These are phyloP conservation scores for Vitellaria paradoxa DNA, from an alignment of 179 eudicot genomes.

Conservation along the genomic window DNA sequence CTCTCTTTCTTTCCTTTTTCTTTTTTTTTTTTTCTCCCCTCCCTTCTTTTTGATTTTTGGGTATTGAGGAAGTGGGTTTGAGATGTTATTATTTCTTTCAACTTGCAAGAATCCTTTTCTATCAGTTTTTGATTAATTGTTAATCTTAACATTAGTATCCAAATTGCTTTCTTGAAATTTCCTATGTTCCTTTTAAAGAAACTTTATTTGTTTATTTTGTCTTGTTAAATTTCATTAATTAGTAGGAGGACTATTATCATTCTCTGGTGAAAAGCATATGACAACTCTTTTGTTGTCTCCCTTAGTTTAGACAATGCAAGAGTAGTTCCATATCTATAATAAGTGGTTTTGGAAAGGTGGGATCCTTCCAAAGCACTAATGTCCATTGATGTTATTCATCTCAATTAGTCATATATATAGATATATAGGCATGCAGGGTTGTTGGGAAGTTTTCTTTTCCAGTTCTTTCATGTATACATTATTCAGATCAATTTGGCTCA, in stretches of 20 bases:
- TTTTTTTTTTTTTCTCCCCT: too few species aligned
- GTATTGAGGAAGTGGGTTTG: conserved; percentile 9
- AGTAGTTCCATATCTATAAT: not conserved
- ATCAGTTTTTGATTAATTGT: not conserved
- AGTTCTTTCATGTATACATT: not conserved
- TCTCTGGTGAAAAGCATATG: not conserved
- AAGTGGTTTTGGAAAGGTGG: not conserved
- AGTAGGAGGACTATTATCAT: not conserved
- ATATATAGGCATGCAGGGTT: not conserved
- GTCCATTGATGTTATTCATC: not conserved
- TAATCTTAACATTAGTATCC: not conserved
- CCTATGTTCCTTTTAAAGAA: not conserved
- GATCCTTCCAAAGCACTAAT: not conserved
- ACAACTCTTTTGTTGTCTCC: not conserved
- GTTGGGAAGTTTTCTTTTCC: too few species aligned
- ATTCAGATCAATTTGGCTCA: not conserved
- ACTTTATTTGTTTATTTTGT: conserved; percentile 1
- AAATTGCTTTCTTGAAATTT: not conserved
- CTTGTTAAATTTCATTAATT: not conserved
- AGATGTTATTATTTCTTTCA: not conserved
- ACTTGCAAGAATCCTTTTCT: not conserved
- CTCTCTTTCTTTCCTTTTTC: too few species aligned
- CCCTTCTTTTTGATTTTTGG: too few species aligned
- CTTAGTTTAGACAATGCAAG: not conserved
- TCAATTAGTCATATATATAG: not conserved